phyloP scores from a whole-genome alignment of 2,329 filamentous ascomycete species.

The Pyricularia sp. region DNA sequence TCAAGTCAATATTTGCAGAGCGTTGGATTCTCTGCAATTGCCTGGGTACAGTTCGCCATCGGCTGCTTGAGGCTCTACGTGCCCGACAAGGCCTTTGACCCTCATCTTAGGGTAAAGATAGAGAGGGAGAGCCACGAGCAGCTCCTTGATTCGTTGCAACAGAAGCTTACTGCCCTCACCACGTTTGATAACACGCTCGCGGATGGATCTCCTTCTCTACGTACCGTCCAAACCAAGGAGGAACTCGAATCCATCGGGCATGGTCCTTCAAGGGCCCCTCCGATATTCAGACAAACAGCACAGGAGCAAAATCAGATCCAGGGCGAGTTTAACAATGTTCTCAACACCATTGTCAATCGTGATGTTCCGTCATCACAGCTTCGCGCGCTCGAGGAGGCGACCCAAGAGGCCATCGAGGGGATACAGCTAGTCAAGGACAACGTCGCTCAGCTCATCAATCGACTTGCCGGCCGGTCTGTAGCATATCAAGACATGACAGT shows the following conservation, averaged over 20 bases:
- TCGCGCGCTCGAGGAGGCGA: slow-evolving; percentile 8
- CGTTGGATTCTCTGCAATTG: slow-evolving; percentile 33
- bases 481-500: slow-evolving; percentile 76
- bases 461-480: slow-evolving; percentile 57
- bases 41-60: slow-evolving; percentile 66
- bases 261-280: slow-evolving; percentile 25
- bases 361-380: slow-evolving; percentile 26
- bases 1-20: slow-evolving; percentile 10
- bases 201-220: slow-evolving; percentile 53
- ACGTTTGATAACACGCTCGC: slow-evolving; percentile 55
- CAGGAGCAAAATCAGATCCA: slow-evolving; percentile 63
- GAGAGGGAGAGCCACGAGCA: slow-evolving; percentile 46
- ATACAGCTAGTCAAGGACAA: slow-evolving; percentile 39
- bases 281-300: slow-evolving; percentile 56
- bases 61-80: slow-evolving; percentile 69
- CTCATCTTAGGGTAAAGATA: slow-evolving; percentile 52
- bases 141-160: slow-evolving; percentile 39
- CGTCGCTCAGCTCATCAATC: slow-evolving; percentile 54
- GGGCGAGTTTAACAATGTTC: slow-evolving; percentile 66
- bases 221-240: slow-evolving; percentile 47
- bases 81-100: slow-evolving; percentile 77
- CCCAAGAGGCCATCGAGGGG: slow-evolving; percentile 23
- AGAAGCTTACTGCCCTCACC: slow-evolving; percentile 46
- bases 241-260: slow-evolving; percentile 52
- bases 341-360: slow-evolving; percentile 47